Percentiles rank a stretch among this genome's conserved stretches.
Evolutionary conservation across 73 alveolate species (phyloP).

Genomic region (Tetrahymena elliotti): DNA sequence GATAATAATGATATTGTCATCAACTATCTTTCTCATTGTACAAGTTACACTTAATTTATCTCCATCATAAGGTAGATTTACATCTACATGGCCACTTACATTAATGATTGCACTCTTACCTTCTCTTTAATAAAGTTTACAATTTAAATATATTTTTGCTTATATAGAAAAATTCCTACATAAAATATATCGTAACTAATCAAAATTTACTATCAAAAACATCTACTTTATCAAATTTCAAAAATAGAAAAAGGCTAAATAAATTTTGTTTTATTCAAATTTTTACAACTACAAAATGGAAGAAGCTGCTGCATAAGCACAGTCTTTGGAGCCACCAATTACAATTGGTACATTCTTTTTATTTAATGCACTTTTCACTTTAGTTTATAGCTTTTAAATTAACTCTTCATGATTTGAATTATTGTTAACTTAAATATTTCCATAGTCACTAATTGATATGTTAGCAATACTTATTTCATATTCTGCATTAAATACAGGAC

Average conservation of each 20-base stretch:
- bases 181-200: neutral
- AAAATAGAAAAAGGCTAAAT: neutral
- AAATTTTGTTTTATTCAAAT: neutral
- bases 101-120: slow-evolving; percentile 1
- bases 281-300: neutral
- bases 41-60: slow-evolving; percentile 20
- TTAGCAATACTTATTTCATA: slow-evolving; percentile 10
- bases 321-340: slow-evolving; percentile 51
- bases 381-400: neutral
- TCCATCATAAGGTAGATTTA: slow-evolving; percentile 29
- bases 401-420: slow-evolving; percentile 21
- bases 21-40: neutral
- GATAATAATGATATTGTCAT: neutral
- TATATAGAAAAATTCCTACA: neutral
- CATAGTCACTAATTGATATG: slow-evolving; percentile 29
- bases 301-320: slow-evolving; percentile 8
- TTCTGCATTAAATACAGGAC: slow-evolving; percentile 47
- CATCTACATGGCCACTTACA: slow-evolving; percentile 1
- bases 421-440: slow-evolving; percentile 26
- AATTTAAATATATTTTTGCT: neutral
- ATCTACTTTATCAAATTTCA: neutral
- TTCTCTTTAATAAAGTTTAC: neutral
- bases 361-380: slow-evolving; percentile 6
- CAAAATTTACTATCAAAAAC: neutral
- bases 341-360: slow-evolving; percentile 32